Evolutionary conservation across 495 filamentous ascomycete genomes (phyloP).

Genomic region (Xylaria palmicola): DNA sequence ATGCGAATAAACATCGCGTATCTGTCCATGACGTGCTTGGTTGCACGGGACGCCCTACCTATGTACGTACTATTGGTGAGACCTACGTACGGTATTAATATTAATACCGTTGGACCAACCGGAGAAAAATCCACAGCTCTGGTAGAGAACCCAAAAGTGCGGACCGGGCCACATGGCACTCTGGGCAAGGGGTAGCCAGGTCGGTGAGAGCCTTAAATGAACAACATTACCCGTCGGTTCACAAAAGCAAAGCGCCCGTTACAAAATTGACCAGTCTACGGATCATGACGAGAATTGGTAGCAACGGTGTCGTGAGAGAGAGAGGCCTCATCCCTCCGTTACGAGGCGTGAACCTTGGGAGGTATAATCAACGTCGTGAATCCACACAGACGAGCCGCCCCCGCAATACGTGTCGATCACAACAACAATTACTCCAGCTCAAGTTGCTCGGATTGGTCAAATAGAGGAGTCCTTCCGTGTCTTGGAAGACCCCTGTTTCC

Average conservation of each 20-base stretch:
- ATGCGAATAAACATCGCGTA: too few species aligned
- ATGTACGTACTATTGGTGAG: neutral
- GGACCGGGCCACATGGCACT: neutral
- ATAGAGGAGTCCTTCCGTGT: neutral
- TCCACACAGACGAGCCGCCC: too few species aligned
- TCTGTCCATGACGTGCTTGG: neutral
- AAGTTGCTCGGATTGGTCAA: too few species aligned
- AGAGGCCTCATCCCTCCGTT: too few species aligned
- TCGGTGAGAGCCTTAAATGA: neutral
- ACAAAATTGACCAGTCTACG: neutral
- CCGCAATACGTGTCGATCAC: too few species aligned
- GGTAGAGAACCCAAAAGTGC: neutral
- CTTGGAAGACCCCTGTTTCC: neutral
- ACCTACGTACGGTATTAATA: too few species aligned
- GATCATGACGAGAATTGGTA: too few species aligned
- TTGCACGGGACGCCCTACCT: neutral
- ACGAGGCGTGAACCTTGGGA: too few species aligned
- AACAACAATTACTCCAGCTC: too few species aligned
- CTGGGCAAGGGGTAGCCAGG: neutral
- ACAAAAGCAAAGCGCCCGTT: neutral
- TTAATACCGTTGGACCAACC: neutral
- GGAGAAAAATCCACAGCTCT: neutral
- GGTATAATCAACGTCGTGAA: too few species aligned
- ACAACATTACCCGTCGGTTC: too few species aligned
- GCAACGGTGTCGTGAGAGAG: too few species aligned